Evolutionary conservation across 495 filamentous ascomycete species (phyloP).

Genomic region (Penicillium macrosclerotiorum): DNA sequence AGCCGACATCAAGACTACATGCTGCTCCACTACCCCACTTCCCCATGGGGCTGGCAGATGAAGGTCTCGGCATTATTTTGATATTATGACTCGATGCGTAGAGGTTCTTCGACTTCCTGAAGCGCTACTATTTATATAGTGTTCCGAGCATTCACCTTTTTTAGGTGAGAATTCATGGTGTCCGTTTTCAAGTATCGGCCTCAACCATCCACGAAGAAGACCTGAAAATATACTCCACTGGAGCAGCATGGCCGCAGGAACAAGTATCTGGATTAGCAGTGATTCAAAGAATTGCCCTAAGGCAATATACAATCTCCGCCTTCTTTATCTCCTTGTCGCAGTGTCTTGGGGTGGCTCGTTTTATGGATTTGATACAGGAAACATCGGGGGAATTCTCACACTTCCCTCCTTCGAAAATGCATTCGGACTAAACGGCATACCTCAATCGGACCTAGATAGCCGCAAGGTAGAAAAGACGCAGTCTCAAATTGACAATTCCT

Average conservation of each 20-base stretch:
- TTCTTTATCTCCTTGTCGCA: conserved; percentile 20
- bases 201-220: no score
- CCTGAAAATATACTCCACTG: no score
- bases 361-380: conserved; percentile 64
- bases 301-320: conserved; percentile 28
- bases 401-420: conserved; percentile 55
- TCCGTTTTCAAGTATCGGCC: no score
- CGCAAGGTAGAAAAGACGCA: conserved; percentile 19
- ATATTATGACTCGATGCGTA: no score
- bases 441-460: conserved; percentile 16
- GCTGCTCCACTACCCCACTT: conserved; percentile 16
- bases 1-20: conserved; percentile 5
- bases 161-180: no score
- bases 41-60: conserved; percentile 16
- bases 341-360: conserved; percentile 28
- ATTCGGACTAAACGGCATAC: conserved; percentile 18
- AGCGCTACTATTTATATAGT: no score
- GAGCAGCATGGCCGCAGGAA: conserved; percentile 24
- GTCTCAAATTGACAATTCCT: background rate
- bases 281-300: conserved; percentile 23
- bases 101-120: no score
- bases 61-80: conserved; percentile 4
- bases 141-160: no score
- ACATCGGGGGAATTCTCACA: conserved; percentile 63
- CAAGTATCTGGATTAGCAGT: conserved; percentile 25